These are phyloP conservation scores for Xylaria grammica DNA, from an alignment of 495 filamentous ascomycete genomes.

Conservation along the genomic window DNA sequence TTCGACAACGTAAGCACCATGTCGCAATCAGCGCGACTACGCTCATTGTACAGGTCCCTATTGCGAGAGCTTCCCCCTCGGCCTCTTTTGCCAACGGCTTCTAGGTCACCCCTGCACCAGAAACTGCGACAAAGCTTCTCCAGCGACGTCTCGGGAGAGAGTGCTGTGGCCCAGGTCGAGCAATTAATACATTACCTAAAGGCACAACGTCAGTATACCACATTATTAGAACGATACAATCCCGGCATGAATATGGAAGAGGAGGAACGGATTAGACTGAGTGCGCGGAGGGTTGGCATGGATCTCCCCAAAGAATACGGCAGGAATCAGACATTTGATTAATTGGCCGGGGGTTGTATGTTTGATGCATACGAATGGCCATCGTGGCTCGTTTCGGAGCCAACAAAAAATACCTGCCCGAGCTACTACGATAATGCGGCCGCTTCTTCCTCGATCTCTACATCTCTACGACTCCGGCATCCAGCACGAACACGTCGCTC, in stretches of 20 bases:
- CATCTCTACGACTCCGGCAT: neutral
- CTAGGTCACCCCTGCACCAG: slow-evolving; percentile 63
- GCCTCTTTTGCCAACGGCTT: slow-evolving; percentile 55
- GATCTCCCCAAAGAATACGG: slow-evolving; percentile 70
- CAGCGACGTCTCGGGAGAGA: slow-evolving; percentile 32
- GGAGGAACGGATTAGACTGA: slow-evolving; percentile 82
- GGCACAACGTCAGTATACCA: slow-evolving; percentile 81
- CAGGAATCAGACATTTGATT: slow-evolving; percentile 14
- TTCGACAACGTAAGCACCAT: slow-evolving; percentile 25
- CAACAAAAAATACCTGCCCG: neutral
- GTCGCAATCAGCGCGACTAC: slow-evolving; percentile 56
- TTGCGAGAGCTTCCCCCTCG: slow-evolving; percentile 88
- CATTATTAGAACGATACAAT: slow-evolving; percentile 88
- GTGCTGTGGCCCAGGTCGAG: slow-evolving; percentile 63
- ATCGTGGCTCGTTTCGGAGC: neutral
- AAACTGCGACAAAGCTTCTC: slow-evolving; percentile 62
- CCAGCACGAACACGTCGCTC: neutral
- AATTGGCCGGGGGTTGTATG: neutral
- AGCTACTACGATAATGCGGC: neutral
- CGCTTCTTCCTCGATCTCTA: neutral
- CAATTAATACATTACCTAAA: slow-evolving; percentile 80
- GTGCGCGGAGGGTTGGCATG: slow-evolving; percentile 87
- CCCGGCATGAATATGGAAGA: slow-evolving; percentile 84
- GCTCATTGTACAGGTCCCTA: slow-evolving; percentile 84
- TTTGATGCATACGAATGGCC: neutral